Percentiles rank a stretch among this genome's conserved stretches.
phyloP scores from a whole-genome alignment of 495 filamentous ascomycete species.

The Melanomma pulvis-pyrius region DNA sequence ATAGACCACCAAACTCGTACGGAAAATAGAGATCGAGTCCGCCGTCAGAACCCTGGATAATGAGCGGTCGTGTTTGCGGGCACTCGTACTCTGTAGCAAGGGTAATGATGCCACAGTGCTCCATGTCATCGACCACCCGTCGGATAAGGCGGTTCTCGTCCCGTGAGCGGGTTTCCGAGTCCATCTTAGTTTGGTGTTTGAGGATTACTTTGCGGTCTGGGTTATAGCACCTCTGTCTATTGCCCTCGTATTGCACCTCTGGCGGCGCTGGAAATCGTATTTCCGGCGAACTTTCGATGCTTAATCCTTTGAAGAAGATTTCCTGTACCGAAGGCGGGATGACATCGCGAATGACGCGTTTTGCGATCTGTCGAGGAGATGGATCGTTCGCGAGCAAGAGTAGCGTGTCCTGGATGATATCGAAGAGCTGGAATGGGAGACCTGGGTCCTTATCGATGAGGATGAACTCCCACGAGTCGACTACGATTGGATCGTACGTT shows the following conservation, averaged over 20 bases:
- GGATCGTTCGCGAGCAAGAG: slow-evolving; percentile 19
- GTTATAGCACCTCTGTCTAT: slow-evolving; percentile 15
- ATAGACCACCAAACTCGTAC: slow-evolving; percentile 6
- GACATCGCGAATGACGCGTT: slow-evolving; percentile 19
- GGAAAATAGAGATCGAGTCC: slow-evolving; percentile 27
- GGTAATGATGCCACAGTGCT: slow-evolving; percentile 10
- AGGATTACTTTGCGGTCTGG: background rate
- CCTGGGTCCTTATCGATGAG: slow-evolving; percentile 17
- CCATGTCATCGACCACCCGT: slow-evolving; percentile 25
- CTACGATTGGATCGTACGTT: slow-evolving; percentile 18
- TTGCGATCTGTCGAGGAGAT: slow-evolving; percentile 13
- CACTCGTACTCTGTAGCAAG: slow-evolving; percentile 13
- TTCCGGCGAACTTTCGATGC: background rate
- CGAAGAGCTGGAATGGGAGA: slow-evolving; percentile 20
- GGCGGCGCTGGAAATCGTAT: slow-evolving; percentile 8
- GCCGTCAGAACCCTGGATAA: slow-evolving; percentile 22
- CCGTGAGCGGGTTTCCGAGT: background rate
- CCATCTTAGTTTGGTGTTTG: background rate
- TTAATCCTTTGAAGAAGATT: slow-evolving; percentile 4
- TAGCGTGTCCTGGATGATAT: slow-evolving; percentile 21
- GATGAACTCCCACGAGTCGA: slow-evolving; percentile 28
- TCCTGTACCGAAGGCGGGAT: slow-evolving; percentile 25
- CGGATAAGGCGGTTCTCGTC: slow-evolving; percentile 27
- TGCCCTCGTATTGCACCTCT: slow-evolving; percentile 23
- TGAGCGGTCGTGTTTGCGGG: slow-evolving; percentile 16